A percentile compares a stretch with the other conserved stretches of the same genome.
Conservation (phyloP, 2,329 filamentous ascomycete genomes). For the Venturia carpophila region DNA sequence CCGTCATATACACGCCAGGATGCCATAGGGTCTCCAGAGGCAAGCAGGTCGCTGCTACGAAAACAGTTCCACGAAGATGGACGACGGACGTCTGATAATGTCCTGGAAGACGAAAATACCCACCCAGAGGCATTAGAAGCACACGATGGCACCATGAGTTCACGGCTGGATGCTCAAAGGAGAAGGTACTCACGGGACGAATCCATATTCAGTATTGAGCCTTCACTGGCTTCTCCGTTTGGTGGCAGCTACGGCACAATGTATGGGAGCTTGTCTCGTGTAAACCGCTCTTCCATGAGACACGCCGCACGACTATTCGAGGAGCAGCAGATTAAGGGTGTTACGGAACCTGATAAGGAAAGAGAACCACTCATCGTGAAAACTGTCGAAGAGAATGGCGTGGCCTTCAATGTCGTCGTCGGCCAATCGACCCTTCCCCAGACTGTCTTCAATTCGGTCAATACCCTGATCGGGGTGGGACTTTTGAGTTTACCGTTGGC, state of each 20-base stretch:
- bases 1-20: conserved; percentile 21
- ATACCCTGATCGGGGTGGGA: conserved; percentile 84
- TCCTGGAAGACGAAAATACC: conserved; percentile 21
- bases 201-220: conserved; percentile 42
- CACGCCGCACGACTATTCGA: conserved; percentile 47
- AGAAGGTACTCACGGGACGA: conserved; percentile 31
- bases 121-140: conserved; percentile 20
- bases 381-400: conserved; percentile 75
- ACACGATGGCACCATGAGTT: conserved; percentile 19
- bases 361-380: conserved; percentile 76
- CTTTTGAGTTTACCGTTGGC: conserved; percentile 82
- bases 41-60: conserved; percentile 37
- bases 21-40: conserved; percentile 29
- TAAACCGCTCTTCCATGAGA: conserved; percentile 49
- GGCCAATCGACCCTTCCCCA: conserved; percentile 94
- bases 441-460: conserved; percentile 94
- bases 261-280: conserved; percentile 52
- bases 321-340: conserved; percentile 38
- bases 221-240: conserved; percentile 56
- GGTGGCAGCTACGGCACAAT: conserved; percentile 63
- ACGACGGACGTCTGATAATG: conserved; percentile 18
- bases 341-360: conserved; percentile 38
- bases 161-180: conserved; percentile 23
- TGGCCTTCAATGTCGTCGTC: conserved; percentile 74
- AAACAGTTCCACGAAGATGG: conserved; percentile 33